Evolutionary conservation across 768 basidiomycete genomes (phyloP).

Genomic region (Trametopsis cervina): DNA sequence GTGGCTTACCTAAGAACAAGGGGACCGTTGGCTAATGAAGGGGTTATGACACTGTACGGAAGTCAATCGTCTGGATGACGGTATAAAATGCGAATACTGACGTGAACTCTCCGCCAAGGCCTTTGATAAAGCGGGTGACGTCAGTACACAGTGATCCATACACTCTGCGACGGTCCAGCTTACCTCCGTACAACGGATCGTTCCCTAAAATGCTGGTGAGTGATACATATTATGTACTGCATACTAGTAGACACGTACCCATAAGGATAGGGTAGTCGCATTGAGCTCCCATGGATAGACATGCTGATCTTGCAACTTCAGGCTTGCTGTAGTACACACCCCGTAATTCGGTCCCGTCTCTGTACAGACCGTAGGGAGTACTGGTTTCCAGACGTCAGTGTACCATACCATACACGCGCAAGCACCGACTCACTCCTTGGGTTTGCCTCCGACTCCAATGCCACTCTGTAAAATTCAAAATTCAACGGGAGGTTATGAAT

Average conservation of each 20-base stretch:
- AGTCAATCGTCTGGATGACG: slow-evolving; percentile 1
- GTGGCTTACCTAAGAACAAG: slow-evolving; percentile 49
- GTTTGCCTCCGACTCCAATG: slow-evolving; percentile 57
- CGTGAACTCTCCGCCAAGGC: slow-evolving; percentile 76
- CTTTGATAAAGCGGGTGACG: slow-evolving; percentile 26
- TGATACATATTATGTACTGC: neutral
- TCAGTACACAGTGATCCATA: neutral
- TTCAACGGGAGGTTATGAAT: neutral
- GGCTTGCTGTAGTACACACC: slow-evolving; percentile 66
- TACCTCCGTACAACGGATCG: slow-evolving; percentile 75
- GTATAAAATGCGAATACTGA: slow-evolving; percentile 27
- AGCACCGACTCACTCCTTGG: slow-evolving; percentile 58
- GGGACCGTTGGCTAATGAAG: slow-evolving; percentile 66
- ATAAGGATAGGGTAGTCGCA: slow-evolving; percentile 75
- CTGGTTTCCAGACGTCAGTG: slow-evolving; percentile 27
- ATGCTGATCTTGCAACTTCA: slow-evolving; percentile 62
- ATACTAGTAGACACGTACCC: slow-evolving; percentile 32
- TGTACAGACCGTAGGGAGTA: slow-evolving; percentile 70
- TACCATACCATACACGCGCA: no score
- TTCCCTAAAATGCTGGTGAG: slow-evolving; percentile 42
- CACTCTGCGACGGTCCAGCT: no score
- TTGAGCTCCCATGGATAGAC: slow-evolving; percentile 50
- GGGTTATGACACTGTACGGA: slow-evolving; percentile 56
- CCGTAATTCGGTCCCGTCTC: slow-evolving; percentile 71
- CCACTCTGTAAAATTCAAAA: slow-evolving; percentile 54